Percentiles rank a stretch among this genome's conserved stretches.
These are phyloP conservation scores for Dioszegia aurantiaca DNA, from an alignment of 768 basidiomycete species.

Conservation along the genomic window DNA sequence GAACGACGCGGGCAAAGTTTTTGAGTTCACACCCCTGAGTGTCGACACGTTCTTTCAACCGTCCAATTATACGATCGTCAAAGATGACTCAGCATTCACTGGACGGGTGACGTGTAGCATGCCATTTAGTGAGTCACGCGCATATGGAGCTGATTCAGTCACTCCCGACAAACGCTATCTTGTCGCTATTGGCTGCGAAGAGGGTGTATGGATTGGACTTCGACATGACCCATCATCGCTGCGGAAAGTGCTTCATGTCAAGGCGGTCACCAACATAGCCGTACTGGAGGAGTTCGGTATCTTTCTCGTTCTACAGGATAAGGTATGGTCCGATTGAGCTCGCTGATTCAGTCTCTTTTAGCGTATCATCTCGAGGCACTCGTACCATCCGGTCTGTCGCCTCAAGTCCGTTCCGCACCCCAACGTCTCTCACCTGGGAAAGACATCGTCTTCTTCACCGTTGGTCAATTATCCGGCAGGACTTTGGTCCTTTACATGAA, in stretches of 20 bases:
- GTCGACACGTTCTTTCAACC: constrained; percentile 82
- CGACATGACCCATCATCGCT: constrained; percentile 83
- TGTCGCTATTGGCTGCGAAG: constrained; percentile 88
- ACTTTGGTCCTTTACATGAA: constrained; percentile 94
- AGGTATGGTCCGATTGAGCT: constrained; percentile 55
- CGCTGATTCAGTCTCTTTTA: constrained; percentile 64
- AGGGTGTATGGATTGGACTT: constrained; percentile 94
- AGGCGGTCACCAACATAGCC: constrained; percentile 90
- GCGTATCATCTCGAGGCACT: constrained; percentile 95
- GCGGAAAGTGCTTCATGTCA: constrained; percentile 87
- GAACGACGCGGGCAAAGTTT: constrained; percentile 85
- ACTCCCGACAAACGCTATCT: constrained; percentile 79
- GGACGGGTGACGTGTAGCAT: constrained; percentile 82
- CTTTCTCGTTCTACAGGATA: constrained; percentile 91
- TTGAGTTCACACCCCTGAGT: constrained; percentile 86
- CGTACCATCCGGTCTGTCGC: constrained; percentile 75
- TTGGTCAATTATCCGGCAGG: constrained; percentile 78
- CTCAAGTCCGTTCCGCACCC: constrained; percentile 65
- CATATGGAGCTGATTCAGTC: constrained; percentile 55
- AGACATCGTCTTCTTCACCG: constrained; percentile 94
- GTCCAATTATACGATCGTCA: constrained; percentile 54
- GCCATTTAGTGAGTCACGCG: constrained; percentile 65
- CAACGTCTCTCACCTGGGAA: constrained; percentile 86
- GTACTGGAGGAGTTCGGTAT: constrained; percentile 96
- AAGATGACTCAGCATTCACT: constrained; percentile 64